These are phyloP conservation scores for Ceratocystis lukuohia DNA, from an alignment of 2,329 filamentous ascomycete genomes.

Conservation along the genomic window DNA sequence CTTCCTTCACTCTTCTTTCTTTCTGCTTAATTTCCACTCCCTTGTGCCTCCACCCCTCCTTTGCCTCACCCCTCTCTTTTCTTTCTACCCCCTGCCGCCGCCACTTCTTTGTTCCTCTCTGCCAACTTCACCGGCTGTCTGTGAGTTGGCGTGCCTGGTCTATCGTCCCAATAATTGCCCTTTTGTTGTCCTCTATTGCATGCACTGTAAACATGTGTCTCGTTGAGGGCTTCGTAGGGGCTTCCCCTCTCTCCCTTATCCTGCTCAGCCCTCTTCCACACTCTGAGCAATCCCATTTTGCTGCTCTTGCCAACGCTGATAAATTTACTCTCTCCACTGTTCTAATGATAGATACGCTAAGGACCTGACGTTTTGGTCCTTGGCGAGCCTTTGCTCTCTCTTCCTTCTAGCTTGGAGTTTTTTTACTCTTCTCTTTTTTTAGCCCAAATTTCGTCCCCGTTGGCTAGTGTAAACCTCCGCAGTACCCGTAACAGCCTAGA, in stretches of 20 bases:
- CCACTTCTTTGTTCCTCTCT: conserved; percentile 14
- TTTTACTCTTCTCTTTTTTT: background rate
- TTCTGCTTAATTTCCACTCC: background rate
- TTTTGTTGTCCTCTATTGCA: background rate
- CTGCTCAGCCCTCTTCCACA: too few species aligned
- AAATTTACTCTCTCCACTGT: background rate
- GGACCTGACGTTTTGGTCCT: background rate
- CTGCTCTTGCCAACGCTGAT: too few species aligned
- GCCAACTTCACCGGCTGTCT: background rate
- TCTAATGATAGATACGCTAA: conserved; percentile 6
- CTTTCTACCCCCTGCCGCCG: background rate
- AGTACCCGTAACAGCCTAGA: background rate
- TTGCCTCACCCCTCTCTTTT: background rate
- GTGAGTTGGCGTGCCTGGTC: conserved; percentile 1
- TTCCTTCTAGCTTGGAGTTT: background rate
- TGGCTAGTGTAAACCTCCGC: background rate
- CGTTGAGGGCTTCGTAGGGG: too few species aligned
- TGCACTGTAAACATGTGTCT: too few species aligned
- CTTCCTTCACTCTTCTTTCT: background rate
- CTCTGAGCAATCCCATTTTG: too few species aligned
- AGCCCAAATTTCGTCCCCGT: background rate
- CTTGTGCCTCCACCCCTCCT: background rate
- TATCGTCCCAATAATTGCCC: background rate
- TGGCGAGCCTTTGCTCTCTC: background rate
- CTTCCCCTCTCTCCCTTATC: too few species aligned